Evolutionary conservation across 169 alveolate genomes (phyloP).

Genomic region (Eimeria falciformis): DNA sequence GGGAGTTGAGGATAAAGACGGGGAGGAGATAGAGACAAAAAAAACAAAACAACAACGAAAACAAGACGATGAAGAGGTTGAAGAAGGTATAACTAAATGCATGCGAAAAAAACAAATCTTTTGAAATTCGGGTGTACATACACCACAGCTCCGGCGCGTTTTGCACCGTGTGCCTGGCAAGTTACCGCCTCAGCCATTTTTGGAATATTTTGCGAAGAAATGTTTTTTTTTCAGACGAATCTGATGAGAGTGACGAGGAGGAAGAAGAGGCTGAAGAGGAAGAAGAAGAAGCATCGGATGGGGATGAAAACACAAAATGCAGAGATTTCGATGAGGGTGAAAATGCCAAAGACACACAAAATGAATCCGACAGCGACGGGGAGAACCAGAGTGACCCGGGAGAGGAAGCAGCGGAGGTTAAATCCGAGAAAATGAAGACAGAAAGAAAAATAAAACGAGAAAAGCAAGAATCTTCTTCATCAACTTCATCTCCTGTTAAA

Average conservation of each 20-base stretch:
- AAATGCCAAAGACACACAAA: too few relatives aligned
- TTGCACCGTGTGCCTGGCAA: too few relatives aligned
- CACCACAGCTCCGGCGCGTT: too few relatives aligned
- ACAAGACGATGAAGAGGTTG: background rate
- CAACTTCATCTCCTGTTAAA: background rate
- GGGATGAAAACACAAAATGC: conserved; percentile 2
- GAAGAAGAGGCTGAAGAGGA: conserved; percentile 41
- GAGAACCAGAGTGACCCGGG: too few relatives aligned
- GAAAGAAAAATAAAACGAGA: background rate
- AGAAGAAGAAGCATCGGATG: conserved; percentile 31
- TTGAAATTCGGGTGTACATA: too few relatives aligned
- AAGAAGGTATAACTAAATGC: too few relatives aligned
- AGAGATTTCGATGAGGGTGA: conserved; percentile 48
- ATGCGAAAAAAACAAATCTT: too few relatives aligned
- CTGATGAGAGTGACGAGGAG: background rate
- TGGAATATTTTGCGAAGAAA: background rate
- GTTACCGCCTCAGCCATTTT: background rate
- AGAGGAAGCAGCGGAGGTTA: too few relatives aligned
- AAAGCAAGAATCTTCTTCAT: background rate
- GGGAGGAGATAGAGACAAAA: background rate
- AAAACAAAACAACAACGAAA: background rate
- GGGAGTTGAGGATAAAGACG: background rate
- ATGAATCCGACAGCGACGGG: too few relatives aligned
- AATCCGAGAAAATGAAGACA: conserved; percentile 79
- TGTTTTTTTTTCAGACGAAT: conserved; percentile 5